Conservation (phyloP, 129 eudicot genomes). For the Chrysanthemum makinoi region DNA sequence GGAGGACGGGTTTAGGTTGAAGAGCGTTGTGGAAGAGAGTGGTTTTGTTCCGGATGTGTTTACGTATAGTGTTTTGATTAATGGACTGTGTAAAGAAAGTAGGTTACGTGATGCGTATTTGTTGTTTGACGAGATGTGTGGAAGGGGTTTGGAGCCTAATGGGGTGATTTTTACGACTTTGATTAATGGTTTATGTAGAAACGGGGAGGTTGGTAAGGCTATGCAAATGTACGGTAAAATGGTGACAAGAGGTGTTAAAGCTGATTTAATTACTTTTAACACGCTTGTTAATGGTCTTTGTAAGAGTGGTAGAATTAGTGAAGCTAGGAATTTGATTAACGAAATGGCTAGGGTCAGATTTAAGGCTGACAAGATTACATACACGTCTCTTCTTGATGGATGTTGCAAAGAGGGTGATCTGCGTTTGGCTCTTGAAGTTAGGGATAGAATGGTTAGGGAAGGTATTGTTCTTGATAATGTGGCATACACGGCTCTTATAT, state of each 20-base stretch:
- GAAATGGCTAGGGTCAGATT: constrained; percentile 60
- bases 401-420: constrained; percentile 74
- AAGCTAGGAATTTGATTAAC: constrained; percentile 51
- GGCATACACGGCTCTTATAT: constrained; percentile 74
- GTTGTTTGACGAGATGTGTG: constrained; percentile 67
- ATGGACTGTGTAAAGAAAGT: constrained; percentile 55
- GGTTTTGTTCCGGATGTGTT: constrained; percentile 64
- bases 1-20: constrained; percentile 62
- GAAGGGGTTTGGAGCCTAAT: constrained; percentile 60
- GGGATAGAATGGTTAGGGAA: constrained; percentile 51
- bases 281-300: constrained; percentile 71
- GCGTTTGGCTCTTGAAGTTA: constrained; percentile 47
- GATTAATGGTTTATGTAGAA: constrained; percentile 67
- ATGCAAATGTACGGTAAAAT: constrained; percentile 56
- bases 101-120: constrained; percentile 54
- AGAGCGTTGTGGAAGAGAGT: constrained; percentile 45
- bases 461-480: constrained; percentile 67
- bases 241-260: constrained; percentile 50
- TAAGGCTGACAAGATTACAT: constrained; percentile 73
- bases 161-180: constrained; percentile 71
- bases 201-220: constrained; percentile 43
- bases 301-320: constrained; percentile 47
- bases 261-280: constrained; percentile 73
- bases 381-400: constrained; percentile 77
- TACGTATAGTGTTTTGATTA: constrained; percentile 66